Evolutionary conservation across 495 filamentous ascomycete species (phyloP), one percentile per base, ranked within the genome.

Genomic region (Diplogelasinospora grovesii): DNA sequence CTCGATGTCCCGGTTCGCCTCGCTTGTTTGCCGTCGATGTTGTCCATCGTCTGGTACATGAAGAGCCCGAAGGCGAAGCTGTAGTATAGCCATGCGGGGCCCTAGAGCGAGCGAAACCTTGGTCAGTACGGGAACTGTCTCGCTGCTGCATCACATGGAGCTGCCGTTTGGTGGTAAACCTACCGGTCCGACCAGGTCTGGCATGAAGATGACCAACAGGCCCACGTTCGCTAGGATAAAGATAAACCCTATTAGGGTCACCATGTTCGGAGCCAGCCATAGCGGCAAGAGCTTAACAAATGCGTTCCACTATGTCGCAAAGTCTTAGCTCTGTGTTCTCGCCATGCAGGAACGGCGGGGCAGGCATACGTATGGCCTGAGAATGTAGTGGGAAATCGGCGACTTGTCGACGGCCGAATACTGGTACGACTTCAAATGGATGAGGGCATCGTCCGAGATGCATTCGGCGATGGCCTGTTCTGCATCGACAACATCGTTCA

Each of bases 21-120:
- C 19, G 92, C 92, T 68, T 98, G 92, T 70, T 98, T 98, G 42
- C 92, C 92, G 61, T 98, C 92, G 26, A 98, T 81, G 57, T 98
- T 98, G 68, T 98, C 92, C 79, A 98, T 83, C 9, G 92, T 98
- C 25, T 90, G 94, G 66, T 97, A 97, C 84, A 90, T 89, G 83
- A 92, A 96, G 33, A 96, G 69, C 20, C 89, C 89, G 46, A 93
- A 73, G 9, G 89, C 89, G 59, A 96, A 96, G 54, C 87, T 94
- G 56, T 85, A 92, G 65, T 96, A 96, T 15, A 96, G 52, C 89
- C 89, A 96, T 49, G 81, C 74, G 3, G 90, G 89, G 15, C 80
- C 89, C 81, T 90, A 33, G 8, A 29, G 8, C n/a, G n/a, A n/a
- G n/a, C n/a, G n/a, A n/a, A n/a, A n/a, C n/a, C n/a, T n/a, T n/a